Conservation (phyloP, 1,284 basidiomycete genomes). For the Irpex lacteus region DNA sequence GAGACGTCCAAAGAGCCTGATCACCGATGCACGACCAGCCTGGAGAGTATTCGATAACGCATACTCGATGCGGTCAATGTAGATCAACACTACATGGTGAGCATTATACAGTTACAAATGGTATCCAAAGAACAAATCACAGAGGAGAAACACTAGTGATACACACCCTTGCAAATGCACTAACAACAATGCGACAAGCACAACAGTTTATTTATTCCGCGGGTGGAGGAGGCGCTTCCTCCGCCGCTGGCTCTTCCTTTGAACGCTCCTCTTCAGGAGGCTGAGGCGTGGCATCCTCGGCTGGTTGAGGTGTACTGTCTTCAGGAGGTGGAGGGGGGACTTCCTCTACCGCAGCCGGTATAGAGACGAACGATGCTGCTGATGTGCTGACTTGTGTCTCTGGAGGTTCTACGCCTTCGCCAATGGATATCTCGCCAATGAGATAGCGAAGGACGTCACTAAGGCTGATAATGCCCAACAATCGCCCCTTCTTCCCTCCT, state of each 20-base stretch:
- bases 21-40: not conserved
- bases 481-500: constrained; percentile 78
- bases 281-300: not conserved
- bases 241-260: too few relatives aligned
- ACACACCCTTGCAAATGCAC: not conserved
- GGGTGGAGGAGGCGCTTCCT: too few relatives aligned
- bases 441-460: constrained; percentile 90
- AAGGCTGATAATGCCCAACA: constrained; percentile 88
- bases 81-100: not conserved
- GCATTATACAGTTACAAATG: constrained; percentile 2
- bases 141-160: not conserved
- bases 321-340: not conserved
- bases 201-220: not conserved
- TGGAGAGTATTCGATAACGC: not conserved
- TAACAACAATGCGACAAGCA: not conserved
- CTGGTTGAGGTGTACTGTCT: not conserved
- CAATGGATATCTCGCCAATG: constrained; percentile 62
- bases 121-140: not conserved
- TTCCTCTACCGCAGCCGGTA: not conserved
- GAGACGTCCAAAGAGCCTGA: not conserved
- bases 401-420: constrained; percentile 35
- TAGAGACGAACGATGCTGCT: not conserved
- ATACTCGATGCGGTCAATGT: not conserved
- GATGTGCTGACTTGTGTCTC: constrained; percentile 4
- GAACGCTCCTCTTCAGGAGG: not conserved